Evolutionary conservation across 805 yeast species (phyloP).

Genomic region (Schwanniomyces polymorphus): DNA sequence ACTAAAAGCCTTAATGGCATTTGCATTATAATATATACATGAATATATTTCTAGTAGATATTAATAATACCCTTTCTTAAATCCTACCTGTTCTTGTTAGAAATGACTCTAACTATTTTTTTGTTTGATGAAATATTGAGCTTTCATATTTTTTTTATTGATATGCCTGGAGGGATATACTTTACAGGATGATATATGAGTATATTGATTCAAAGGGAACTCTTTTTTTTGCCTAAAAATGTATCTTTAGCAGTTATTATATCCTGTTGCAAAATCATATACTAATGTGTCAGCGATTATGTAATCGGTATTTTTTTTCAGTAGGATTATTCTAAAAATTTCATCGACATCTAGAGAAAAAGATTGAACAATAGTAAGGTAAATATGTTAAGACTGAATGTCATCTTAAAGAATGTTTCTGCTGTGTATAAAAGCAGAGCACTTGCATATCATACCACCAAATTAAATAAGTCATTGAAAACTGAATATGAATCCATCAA

Average conservation of each 20-base stretch:
- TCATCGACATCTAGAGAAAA: slow-evolving; percentile 1
- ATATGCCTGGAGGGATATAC: too few species aligned
- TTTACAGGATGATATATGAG: too few species aligned
- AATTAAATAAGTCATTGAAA: slow-evolving; percentile 22
- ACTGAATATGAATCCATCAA: slow-evolving; percentile 30
- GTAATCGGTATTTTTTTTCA: background rate
- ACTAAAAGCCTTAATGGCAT: too few species aligned
- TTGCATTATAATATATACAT: too few species aligned
- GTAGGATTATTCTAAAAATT: background rate
- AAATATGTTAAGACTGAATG: slow-evolving; percentile 10
- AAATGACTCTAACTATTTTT: too few species aligned
- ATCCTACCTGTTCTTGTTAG: too few species aligned
- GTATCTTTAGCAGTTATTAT: background rate
- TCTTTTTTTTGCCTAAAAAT: too few species aligned
- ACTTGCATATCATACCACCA: slow-evolving; percentile 19
- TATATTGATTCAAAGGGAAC: too few species aligned
- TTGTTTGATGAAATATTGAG: too few species aligned
- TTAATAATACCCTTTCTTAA: too few species aligned
- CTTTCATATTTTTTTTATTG: too few species aligned
- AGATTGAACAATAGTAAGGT: background rate
- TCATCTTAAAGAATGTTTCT: slow-evolving; percentile 1
- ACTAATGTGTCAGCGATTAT: background rate
- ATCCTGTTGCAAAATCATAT: background rate
- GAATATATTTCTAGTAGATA: too few species aligned
- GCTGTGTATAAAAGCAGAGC: background rate